phyloP scores from a whole-genome alignment of 192 early-diverging fungal genomes.

The Allomyces macrogynus region DNA sequence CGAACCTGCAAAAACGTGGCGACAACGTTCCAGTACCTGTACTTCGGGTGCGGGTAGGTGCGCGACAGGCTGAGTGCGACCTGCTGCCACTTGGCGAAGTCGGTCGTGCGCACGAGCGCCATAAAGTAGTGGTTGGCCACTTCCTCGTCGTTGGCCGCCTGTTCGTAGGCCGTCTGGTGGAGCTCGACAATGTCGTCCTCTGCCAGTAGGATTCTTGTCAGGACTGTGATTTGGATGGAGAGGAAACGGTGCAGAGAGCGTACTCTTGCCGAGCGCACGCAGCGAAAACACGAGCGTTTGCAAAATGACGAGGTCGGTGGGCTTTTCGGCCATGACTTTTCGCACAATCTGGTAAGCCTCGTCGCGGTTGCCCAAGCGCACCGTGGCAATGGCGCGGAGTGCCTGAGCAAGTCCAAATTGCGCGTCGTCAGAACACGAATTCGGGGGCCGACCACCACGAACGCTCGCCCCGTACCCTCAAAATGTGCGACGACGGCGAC shows the following conservation, averaged over 20 bases:
- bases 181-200: conserved; percentile 46
- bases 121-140: conserved; percentile 60
- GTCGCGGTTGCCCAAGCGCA: conserved; percentile 2
- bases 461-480: conserved; percentile 27
- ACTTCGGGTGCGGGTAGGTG: neutral
- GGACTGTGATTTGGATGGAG: too few species aligned
- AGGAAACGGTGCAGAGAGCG: neutral
- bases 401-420: neutral
- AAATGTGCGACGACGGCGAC: conserved; percentile 30
- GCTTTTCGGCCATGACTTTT: neutral
- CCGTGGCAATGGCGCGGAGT: conserved; percentile 6
- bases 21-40: neutral
- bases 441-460: too few species aligned
- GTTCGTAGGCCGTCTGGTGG: conserved; percentile 42
- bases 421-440: too few species aligned
- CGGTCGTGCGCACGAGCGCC: conserved; percentile 43
- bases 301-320: neutral
- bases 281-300: neutral
- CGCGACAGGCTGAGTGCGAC: conserved; percentile 7
- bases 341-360: neutral
- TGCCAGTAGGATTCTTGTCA: conserved; percentile 8
- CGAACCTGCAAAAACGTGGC: neutral
- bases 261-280: neutral
- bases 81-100: conserved; percentile 47
- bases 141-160: conserved; percentile 45